Evolutionary conservation across 495 filamentous ascomycete species (phyloP), one percentile per base, ranked within the genome.

Genomic region (Penicillium chermesinum): DNA sequence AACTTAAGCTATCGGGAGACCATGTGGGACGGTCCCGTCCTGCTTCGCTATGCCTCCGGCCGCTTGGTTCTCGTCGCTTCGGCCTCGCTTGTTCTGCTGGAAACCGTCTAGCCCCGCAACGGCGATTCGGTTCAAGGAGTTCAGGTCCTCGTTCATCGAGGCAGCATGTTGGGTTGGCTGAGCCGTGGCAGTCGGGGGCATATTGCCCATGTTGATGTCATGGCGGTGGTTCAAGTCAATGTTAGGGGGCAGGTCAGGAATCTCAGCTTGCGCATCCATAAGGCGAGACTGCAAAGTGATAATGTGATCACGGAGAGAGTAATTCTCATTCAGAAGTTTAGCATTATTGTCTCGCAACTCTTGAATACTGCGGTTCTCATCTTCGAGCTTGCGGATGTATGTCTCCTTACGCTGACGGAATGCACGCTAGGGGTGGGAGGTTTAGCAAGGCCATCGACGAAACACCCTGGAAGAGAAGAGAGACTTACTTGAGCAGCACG

Each of bases 381-480:
- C 86, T 64, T 97, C 93, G 13, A 98, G 77, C 62, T 91, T 90
- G 73, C 95, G 95, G 65, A 98, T 98, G 64, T 97, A 96, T 25
- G 84, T 87, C 70, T 98, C 93, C 68, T 98, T 98, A 44, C 93
- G 87, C 74, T 96, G 91, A 18, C 93, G 88, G 69, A 98, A 98
- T 16, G 93, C 93, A 55, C 93, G 84, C 93, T 97, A n/a, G n/a
- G n/a, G n/a, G n/a, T n/a, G 60, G 3, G 13, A 33, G 7, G 16
- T 51, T 42, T 22, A 17, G 22, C 39, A 14, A 55, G 49, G 34
- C 12, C n/a, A n/a, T n/a, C n/a, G n/a, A 32, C 2, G 10, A 9
- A 33, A n/a, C 2, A 15, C 21, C 17, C 38, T 38, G 22, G 14
- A 30, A n/a, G 20, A 19, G 13, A 41, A n/a, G 17, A 25, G 21